Percentiles rank a stretch among this genome's conserved stretches.
phyloP scores from a whole-genome alignment of 2,329 filamentous ascomycete genomes.

The Botryotinia narcissicola region DNA sequence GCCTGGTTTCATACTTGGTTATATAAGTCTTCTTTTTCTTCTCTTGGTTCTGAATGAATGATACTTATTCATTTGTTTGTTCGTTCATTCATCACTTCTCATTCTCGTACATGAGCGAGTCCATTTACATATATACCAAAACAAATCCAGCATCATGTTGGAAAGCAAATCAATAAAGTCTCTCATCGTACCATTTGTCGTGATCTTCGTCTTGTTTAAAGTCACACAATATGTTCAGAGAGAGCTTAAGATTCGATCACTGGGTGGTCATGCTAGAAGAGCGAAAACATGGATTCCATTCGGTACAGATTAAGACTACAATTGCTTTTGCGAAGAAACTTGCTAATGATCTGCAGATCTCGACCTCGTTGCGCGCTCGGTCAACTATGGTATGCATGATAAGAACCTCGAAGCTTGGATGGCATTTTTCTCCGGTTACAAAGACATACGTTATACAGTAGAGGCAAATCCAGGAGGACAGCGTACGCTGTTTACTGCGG shows the following conservation, averaged over 20 bases:
- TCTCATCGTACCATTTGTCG: conserved; percentile 38
- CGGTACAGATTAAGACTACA: conserved; percentile 40
- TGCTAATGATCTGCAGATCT: conserved; percentile 49
- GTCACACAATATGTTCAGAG: conserved; percentile 42
- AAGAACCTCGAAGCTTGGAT: conserved; percentile 61
- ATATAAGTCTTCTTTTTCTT: background rate
- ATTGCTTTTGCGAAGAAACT: background rate
- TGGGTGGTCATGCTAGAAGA: conserved; percentile 46
- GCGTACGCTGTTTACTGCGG: conserved; percentile 63
- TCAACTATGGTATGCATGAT: conserved; percentile 40
- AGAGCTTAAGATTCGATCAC: conserved; percentile 45
- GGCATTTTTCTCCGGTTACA: conserved; percentile 44
- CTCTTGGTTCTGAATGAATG: background rate
- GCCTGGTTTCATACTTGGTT: background rate
- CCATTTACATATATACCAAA: background rate
- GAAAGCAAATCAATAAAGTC: conserved; percentile 43
- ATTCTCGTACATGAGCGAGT: too few species aligned
- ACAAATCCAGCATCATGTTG: conserved; percentile 28
- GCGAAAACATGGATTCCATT: conserved; percentile 45
- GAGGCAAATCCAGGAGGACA: conserved; percentile 46
- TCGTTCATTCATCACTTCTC: background rate
- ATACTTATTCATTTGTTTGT: background rate
- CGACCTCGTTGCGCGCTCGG: conserved; percentile 52
- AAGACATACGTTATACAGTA: conserved; percentile 51
- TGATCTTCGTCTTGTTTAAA: conserved; percentile 33